These are phyloP conservation scores for Mariannaea elegans DNA, from an alignment of 2,329 filamentous ascomycete species.

Conservation along the genomic window DNA sequence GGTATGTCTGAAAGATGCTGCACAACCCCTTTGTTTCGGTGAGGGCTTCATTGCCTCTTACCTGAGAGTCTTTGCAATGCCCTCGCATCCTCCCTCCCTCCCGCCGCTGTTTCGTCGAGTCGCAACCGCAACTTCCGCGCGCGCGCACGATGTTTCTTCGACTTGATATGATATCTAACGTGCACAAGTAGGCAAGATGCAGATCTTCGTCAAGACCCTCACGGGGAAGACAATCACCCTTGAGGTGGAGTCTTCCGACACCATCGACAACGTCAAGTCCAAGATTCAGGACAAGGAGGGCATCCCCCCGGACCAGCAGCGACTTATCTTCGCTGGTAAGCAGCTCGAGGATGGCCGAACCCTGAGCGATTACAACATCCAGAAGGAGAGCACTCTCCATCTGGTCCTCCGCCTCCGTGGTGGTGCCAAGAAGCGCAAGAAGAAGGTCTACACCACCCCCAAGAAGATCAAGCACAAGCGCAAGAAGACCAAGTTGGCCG, in stretches of 20 bases:
- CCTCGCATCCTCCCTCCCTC: conserved; percentile 3
- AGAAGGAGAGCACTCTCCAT: conserved; percentile 99
- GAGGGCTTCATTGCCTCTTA: conserved; percentile 43
- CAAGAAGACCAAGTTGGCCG: conserved; percentile 99
- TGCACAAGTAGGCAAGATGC: conserved; percentile 70
- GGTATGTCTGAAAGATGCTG: conserved; percentile 67
- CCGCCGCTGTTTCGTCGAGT: conserved; percentile 18
- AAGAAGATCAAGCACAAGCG: conserved; percentile 99
- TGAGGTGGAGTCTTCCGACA: conserved; percentile 99
- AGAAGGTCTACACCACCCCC: conserved; percentile 99
- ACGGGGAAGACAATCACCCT: conserved; percentile 99
- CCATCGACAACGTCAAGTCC: conserved; percentile 99
- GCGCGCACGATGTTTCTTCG: conserved; percentile 10
- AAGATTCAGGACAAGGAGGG: conserved; percentile 99
- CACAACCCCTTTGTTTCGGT: conserved; percentile 40
- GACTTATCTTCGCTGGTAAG: conserved; percentile 99
- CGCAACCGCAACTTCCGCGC: conserved; percentile 16
- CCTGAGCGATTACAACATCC: conserved; percentile 99
- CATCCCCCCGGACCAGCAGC: conserved; percentile 98
- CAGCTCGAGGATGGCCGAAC: conserved; percentile 99
- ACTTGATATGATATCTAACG: conserved; percentile 49
- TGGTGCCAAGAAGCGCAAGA: conserved; percentile 99
- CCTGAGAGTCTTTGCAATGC: conserved; percentile 45
- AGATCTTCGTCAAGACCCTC: conserved; percentile 84
- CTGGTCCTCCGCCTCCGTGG: conserved; percentile 97